Conservation (phyloP, 2,329 filamentous ascomycete species). For the Fusarium tanahbumbuense region DNA sequence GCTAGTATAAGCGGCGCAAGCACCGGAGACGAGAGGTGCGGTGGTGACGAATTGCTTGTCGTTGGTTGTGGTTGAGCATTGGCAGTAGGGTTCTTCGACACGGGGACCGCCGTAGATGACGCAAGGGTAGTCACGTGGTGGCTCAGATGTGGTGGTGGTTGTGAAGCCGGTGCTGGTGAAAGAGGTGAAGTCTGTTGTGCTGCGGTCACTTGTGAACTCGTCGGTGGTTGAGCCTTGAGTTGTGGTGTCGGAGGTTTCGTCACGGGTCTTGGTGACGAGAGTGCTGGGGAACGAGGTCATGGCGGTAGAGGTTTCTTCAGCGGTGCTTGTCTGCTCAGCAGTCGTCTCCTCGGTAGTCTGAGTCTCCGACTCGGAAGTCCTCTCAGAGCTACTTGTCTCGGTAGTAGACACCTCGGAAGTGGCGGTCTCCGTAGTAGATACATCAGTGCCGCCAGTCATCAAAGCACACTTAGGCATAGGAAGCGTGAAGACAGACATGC, state of each 20-base stretch:
- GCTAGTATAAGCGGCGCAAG: slow-evolving; percentile 15
- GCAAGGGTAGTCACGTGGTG: slow-evolving; percentile 2
- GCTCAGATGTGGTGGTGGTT: background rate
- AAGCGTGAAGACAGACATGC: background rate
- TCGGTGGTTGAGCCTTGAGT: background rate
- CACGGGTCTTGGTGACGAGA: background rate
- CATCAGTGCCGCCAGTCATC: background rate
- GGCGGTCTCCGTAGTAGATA: background rate
- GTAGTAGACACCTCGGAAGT: background rate
- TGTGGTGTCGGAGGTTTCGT: background rate
- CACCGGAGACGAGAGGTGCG: slow-evolving; percentile 16
- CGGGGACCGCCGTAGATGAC: slow-evolving; percentile 1
- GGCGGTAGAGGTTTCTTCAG: background rate
- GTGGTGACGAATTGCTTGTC: slow-evolving; percentile 22
- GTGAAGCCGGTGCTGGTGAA: background rate
- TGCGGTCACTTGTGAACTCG: background rate
- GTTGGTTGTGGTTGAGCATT: slow-evolving; percentile 8
- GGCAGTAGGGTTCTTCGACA: slow-evolving; percentile 9
- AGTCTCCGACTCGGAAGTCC: background rate
- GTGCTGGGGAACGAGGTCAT: background rate
- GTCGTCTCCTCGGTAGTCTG: background rate
- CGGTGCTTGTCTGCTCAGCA: background rate
- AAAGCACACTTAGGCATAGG: background rate
- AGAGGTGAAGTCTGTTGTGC: background rate
- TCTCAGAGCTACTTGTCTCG: background rate